Evolutionary conservation across 495 filamentous ascomycete species (phyloP).

Genomic region (Tetracladium setigerum): DNA sequence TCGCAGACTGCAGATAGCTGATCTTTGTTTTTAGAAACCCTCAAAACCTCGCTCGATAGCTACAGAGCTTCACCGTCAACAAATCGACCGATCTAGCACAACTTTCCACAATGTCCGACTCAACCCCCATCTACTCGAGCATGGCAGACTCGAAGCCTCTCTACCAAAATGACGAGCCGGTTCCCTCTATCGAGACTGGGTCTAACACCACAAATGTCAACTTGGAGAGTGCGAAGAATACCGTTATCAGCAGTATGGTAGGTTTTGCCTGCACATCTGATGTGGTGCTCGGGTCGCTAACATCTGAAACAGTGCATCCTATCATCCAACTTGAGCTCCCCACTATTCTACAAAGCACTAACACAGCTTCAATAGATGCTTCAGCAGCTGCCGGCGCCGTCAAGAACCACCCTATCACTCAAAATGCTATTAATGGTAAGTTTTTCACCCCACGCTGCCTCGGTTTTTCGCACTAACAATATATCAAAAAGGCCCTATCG

Average conservation of each 20-base stretch:
- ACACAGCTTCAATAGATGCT: conserved; percentile 23
- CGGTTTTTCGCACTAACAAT: conserved; percentile 9
- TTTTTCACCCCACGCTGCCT: too few species aligned
- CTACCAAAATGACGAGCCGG: conserved; percentile 7
- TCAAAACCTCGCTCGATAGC: background rate
- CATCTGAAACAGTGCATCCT: conserved; percentile 12
- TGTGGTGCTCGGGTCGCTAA: conserved; percentile 10
- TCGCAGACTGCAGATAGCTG: too few species aligned
- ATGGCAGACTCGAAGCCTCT: too few species aligned
- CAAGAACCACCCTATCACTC: conserved; percentile 29
- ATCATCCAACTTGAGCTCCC: conserved; percentile 13
- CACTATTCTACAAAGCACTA: conserved; percentile 15
- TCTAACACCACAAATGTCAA: background rate
- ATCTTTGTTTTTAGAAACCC: background rate
- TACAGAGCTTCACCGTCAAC: background rate
- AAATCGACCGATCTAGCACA: background rate
- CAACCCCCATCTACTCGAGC: conserved; percentile 6
- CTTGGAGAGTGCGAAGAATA: conserved; percentile 22
- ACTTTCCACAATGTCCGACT: conserved; percentile 13
- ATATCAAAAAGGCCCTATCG: conserved; percentile 56
- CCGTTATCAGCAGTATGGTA: conserved; percentile 28
- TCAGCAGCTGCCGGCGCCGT: conserved; percentile 25
- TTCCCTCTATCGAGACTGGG: conserved; percentile 17
- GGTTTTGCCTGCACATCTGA: background rate
- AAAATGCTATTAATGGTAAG: conserved; percentile 25